phyloP scores from a whole-genome alignment of 257 asterid species.

The Craterostigma plantagineum region DNA sequence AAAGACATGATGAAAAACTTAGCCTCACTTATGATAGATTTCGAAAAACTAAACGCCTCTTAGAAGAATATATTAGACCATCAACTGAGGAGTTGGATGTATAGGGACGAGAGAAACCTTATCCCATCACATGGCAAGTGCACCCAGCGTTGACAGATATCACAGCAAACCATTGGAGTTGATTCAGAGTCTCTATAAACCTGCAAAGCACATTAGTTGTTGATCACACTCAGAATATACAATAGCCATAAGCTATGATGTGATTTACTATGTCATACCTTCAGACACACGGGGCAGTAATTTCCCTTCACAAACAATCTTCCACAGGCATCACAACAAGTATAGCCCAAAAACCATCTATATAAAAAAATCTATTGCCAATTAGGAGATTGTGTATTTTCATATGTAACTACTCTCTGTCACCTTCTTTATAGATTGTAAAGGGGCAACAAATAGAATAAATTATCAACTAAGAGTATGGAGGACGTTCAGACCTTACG shows the following conservation, averaged over 20 bases:
- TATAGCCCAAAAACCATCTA: slow-evolving; percentile 98
- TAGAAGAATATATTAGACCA: neutral
- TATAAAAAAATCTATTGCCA: slow-evolving; percentile 2
- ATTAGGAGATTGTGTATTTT: neutral
- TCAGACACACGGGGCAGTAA: slow-evolving; percentile 93
- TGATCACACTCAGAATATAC: neutral
- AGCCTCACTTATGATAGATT: too few species aligned
- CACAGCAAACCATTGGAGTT: slow-evolving; percentile 99
- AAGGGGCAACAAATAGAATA: too few species aligned
- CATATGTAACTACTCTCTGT: neutral
- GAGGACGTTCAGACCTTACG: slow-evolving; percentile 41
- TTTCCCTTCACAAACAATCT: slow-evolving; percentile 89
- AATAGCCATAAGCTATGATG: neutral
- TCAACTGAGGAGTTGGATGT: slow-evolving; percentile 1
- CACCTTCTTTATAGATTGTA: neutral
- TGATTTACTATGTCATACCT: slow-evolving; percentile 29
- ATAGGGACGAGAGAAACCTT: slow-evolving; percentile 62
- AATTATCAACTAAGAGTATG: slow-evolving; percentile 3
- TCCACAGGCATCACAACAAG: slow-evolving; percentile 99
- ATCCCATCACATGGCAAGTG: slow-evolving; percentile 94
- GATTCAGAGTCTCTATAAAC: slow-evolving; percentile 98
- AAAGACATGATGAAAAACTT: too few species aligned
- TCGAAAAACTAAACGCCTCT: neutral
- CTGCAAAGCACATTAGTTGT: slow-evolving; percentile 22
- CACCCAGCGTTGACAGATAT: slow-evolving; percentile 94